phyloP scores from a whole-genome alignment of 2,329 filamentous ascomycete species.

The Aspergillus novoparasiticus region DNA sequence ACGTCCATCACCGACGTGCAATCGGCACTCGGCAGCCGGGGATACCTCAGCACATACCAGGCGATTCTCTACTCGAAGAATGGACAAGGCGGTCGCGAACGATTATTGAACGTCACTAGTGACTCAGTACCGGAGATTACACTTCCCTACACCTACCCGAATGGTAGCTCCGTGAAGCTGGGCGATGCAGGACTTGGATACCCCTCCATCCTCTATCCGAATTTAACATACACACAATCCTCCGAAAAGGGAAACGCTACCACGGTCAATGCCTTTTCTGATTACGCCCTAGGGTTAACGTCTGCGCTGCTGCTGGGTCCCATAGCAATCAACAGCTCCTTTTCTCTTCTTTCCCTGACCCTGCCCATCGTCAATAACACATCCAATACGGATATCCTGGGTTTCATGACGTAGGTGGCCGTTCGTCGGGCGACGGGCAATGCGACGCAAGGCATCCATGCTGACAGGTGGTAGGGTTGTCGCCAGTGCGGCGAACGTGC shows the following conservation, averaged over 20 bases:
- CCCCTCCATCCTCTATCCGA: slow-evolving; percentile 73
- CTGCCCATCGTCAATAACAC: slow-evolving; percentile 73
- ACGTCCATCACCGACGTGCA: slow-evolving; percentile 65
- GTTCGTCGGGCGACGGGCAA: no score
- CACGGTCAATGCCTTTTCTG: slow-evolving; percentile 36
- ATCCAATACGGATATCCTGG: slow-evolving; percentile 65
- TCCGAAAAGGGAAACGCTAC: neutral
- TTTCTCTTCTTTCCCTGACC: slow-evolving; percentile 78
- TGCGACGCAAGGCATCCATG: neutral
- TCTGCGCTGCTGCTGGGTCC: slow-evolving; percentile 75
- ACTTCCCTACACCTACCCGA: slow-evolving; percentile 62
- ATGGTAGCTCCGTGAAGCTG: slow-evolving; percentile 63
- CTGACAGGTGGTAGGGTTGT: slow-evolving; percentile 51
- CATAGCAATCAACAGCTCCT: slow-evolving; percentile 69
- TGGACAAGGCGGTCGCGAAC: slow-evolving; percentile 56
- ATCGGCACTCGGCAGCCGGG: slow-evolving; percentile 66
- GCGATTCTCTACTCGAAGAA: slow-evolving; percentile 73
- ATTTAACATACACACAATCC: slow-evolving; percentile 64
- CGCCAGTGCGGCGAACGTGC: slow-evolving; percentile 35
- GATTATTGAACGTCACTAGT: slow-evolving; percentile 67
- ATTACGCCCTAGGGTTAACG: slow-evolving; percentile 45
- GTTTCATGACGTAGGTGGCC: slow-evolving; percentile 71
- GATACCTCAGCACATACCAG: slow-evolving; percentile 63
- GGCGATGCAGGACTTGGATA: slow-evolving; percentile 68
- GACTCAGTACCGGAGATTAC: slow-evolving; percentile 45